Conservation (phyloP, 2,329 filamentous ascomycete species). For the Pseudogymnoascus sp. region DNA sequence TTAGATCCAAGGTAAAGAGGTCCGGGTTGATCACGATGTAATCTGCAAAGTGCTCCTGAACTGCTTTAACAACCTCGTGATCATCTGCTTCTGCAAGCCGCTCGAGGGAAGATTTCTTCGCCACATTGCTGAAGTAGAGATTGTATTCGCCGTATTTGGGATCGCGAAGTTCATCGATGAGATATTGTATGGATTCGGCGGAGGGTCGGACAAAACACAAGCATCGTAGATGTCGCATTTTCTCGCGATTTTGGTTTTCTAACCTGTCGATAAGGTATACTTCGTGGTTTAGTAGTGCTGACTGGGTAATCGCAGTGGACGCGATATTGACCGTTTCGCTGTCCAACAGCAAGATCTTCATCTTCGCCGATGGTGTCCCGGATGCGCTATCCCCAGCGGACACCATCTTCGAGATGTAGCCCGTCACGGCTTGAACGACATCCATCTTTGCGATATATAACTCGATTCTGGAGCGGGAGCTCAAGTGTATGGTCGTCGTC, state of each 20-base stretch:
- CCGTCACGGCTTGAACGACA: slow-evolving; percentile 82
- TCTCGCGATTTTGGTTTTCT: slow-evolving; percentile 83
- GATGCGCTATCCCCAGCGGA: slow-evolving; percentile 66
- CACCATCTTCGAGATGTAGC: slow-evolving; percentile 96
- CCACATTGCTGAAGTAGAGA: slow-evolving; percentile 94
- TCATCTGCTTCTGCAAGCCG: slow-evolving; percentile 93
- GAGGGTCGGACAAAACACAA: slow-evolving; percentile 90
- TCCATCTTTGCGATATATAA: slow-evolving; percentile 59
- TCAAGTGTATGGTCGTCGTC: slow-evolving; percentile 5
- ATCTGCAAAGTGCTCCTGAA: slow-evolving; percentile 96
- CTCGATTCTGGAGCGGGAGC: not conserved
- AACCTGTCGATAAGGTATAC: slow-evolving; percentile 96
- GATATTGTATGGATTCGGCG: slow-evolving; percentile 80
- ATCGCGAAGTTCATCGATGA: slow-evolving; percentile 92
- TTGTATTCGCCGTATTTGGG: slow-evolving; percentile 98
- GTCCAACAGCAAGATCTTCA: slow-evolving; percentile 96
- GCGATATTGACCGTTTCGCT: slow-evolving; percentile 90
- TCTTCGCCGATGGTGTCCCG: slow-evolving; percentile 70
- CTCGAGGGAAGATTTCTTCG: slow-evolving; percentile 93
- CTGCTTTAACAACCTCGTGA: slow-evolving; percentile 87
- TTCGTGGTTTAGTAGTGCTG: slow-evolving; percentile 82
- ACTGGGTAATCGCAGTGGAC: slow-evolving; percentile 93
- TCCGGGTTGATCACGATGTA: slow-evolving; percentile 94
- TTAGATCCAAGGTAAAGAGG: slow-evolving; percentile 72
- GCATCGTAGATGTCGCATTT: slow-evolving; percentile 95